A percentile compares a stretch with the other conserved stretches of the same genome.
Conservation (phyloP, 2,329 filamentous ascomycete genomes). For the Penicillium sp. region DNA sequence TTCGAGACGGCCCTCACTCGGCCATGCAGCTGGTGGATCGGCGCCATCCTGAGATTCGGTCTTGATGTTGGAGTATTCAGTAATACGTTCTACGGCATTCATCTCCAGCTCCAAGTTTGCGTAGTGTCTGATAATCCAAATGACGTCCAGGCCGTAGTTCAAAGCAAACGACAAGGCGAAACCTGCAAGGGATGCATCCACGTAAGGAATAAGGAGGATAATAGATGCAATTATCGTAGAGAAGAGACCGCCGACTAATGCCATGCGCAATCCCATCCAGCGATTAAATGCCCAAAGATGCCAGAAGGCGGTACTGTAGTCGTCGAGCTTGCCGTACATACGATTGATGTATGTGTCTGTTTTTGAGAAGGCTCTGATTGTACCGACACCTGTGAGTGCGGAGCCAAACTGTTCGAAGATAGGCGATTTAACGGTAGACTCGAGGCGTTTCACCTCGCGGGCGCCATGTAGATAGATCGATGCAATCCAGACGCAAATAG, state of each 20-base stretch:
- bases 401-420: slow-evolving; percentile 77
- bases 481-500: slow-evolving; percentile 56
- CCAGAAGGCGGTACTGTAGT: slow-evolving; percentile 62
- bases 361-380: slow-evolving; percentile 73
- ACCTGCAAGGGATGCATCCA: slow-evolving; percentile 68
- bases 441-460: slow-evolving; percentile 70
- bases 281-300: slow-evolving; percentile 70
- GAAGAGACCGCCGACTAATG: slow-evolving; percentile 65
- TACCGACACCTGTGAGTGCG: slow-evolving; percentile 66
- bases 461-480: slow-evolving; percentile 65
- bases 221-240: slow-evolving; percentile 61
- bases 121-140: slow-evolving; percentile 65
- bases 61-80: slow-evolving; percentile 68
- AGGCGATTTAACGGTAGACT: slow-evolving; percentile 72
- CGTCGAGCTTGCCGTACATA: slow-evolving; percentile 68
- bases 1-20: slow-evolving; percentile 67
- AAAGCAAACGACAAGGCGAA: slow-evolving; percentile 72
- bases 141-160: slow-evolving; percentile 61
- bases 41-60: slow-evolving; percentile 63
- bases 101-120: slow-evolving; percentile 71
- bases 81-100: slow-evolving; percentile 71
- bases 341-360: slow-evolving; percentile 60
- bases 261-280: slow-evolving; percentile 73
- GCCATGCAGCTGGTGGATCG: slow-evolving; percentile 68
- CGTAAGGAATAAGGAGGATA: slow-evolving; percentile 57